Evolutionary conservation across 441 rosid genomes (phyloP).

Genomic region (Pelargonium fulgidum): DNA sequence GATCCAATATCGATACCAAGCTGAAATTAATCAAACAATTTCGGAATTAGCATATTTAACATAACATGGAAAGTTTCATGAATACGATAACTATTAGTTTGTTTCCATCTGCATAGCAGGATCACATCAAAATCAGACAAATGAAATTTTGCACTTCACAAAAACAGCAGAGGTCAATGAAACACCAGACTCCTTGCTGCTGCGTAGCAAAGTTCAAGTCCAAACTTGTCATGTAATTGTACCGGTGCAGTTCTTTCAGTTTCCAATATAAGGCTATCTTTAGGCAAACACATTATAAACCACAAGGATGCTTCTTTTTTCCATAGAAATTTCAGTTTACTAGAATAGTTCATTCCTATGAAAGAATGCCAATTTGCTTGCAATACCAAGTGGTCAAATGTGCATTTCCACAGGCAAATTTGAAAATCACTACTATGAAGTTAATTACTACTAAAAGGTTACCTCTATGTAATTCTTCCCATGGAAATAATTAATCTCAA

Average conservation of each 20-base stretch:
- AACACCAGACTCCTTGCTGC: too few relatives aligned
- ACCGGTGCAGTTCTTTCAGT: too few relatives aligned
- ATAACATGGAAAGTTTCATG: background rate
- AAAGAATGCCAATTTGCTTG: too few relatives aligned
- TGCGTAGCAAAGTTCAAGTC: too few relatives aligned
- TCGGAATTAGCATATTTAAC: background rate
- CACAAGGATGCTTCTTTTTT: too few relatives aligned
- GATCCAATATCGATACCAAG: conserved; percentile 94
- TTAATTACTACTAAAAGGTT: background rate
- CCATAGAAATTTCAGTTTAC: too few relatives aligned
- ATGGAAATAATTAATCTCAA: conserved; percentile 78
- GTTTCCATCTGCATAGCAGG: background rate
- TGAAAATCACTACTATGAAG: background rate
- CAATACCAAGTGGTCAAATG: too few relatives aligned
- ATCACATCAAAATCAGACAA: background rate
- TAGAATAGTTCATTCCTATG: too few relatives aligned
- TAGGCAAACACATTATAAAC: too few relatives aligned
- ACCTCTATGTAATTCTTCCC: conserved; percentile 96
- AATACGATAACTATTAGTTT: background rate
- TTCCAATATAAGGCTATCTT: too few relatives aligned
- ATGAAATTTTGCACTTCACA: background rate
- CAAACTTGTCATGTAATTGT: too few relatives aligned
- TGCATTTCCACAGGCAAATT: background rate
- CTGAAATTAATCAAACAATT: conserved; percentile 32
- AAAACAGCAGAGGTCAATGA: background rate